These are phyloP conservation scores for Colletotrichum lupini DNA, from an alignment of 2,329 filamentous ascomycete species.

Conservation along the genomic window DNA sequence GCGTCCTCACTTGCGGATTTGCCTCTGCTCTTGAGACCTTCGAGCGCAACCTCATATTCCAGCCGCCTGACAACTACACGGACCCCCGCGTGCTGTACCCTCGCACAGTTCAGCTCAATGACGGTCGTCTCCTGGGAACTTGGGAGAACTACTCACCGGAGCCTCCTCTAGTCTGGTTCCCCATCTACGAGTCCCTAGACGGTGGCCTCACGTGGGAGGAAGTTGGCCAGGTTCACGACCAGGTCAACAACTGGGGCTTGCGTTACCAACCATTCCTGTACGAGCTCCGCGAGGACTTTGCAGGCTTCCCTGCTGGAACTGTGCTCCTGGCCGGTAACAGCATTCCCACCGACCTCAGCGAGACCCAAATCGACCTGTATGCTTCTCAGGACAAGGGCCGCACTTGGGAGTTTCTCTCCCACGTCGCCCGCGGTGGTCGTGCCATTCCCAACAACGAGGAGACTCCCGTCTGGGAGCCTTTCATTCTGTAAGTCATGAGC, in stretches of 20 bases:
- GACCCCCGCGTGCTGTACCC: slow-evolving; percentile 57
- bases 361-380: slow-evolving; percentile 77
- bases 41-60: slow-evolving; percentile 50
- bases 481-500: slow-evolving; percentile 56
- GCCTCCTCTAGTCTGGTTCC: slow-evolving; percentile 65
- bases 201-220: slow-evolving; percentile 70
- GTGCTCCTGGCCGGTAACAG: slow-evolving; percentile 71
- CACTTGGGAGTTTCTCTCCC: slow-evolving; percentile 75
- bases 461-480: slow-evolving; percentile 80
- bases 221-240: slow-evolving; percentile 71
- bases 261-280: slow-evolving; percentile 78
- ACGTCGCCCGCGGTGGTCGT: slow-evolving; percentile 72
- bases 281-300: slow-evolving; percentile 68
- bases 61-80: slow-evolving; percentile 55
- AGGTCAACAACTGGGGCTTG: slow-evolving; percentile 72
- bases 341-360: slow-evolving; percentile 68
- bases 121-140: slow-evolving; percentile 61
- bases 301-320: slow-evolving; percentile 69
- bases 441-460: slow-evolving; percentile 72
- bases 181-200: slow-evolving; percentile 64
- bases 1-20: slow-evolving; percentile 19
- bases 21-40: slow-evolving; percentile 36
- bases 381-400: slow-evolving; percentile 69
- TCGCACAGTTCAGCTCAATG: slow-evolving; percentile 54
- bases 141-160: slow-evolving; percentile 69